Conservation (phyloP, 768 basidiomycete species). For the Psilocybe sp. region DNA sequence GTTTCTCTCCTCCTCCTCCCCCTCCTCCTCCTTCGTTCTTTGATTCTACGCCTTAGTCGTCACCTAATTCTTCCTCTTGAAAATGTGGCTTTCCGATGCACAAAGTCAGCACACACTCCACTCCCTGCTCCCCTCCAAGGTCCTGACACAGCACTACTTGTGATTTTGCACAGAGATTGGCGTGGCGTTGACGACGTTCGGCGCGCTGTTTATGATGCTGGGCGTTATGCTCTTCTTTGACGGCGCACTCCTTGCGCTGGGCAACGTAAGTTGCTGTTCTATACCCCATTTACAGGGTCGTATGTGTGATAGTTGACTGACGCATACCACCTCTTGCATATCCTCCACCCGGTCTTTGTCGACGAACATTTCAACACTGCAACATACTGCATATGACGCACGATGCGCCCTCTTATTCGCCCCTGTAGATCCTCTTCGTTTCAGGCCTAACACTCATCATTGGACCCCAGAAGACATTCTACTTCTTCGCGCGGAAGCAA, state of each 20-base stretch:
- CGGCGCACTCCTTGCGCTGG: constrained; percentile 91
- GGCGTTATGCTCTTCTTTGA: constrained; percentile 97
- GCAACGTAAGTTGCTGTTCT: constrained; percentile 73
- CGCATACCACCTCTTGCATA: not conserved
- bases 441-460: constrained; percentile 95
- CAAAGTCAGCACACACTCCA: constrained; percentile 44
- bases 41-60: not conserved
- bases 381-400: too few relatives aligned
- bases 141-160: constrained; percentile 4
- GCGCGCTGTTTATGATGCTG: constrained; percentile 92
- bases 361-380: not conserved
- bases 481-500: constrained; percentile 95
- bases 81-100: constrained; percentile 66
- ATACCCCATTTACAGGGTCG: too few relatives aligned
- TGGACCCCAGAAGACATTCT: constrained; percentile 94
- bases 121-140: not conserved
- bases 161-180: constrained; percentile 70
- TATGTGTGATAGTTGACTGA: too few relatives aligned
- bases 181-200: constrained; percentile 94
- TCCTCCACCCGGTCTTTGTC: not conserved
- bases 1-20: not conserved
- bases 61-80: constrained; percentile 6
- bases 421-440: constrained; percentile 83
- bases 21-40: not conserved
- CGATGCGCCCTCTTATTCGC: not conserved